Evolutionary conservation across 2,329 filamentous ascomycete species (phyloP).

Genomic region (Phaeosphaeriaceae sp.): DNA sequence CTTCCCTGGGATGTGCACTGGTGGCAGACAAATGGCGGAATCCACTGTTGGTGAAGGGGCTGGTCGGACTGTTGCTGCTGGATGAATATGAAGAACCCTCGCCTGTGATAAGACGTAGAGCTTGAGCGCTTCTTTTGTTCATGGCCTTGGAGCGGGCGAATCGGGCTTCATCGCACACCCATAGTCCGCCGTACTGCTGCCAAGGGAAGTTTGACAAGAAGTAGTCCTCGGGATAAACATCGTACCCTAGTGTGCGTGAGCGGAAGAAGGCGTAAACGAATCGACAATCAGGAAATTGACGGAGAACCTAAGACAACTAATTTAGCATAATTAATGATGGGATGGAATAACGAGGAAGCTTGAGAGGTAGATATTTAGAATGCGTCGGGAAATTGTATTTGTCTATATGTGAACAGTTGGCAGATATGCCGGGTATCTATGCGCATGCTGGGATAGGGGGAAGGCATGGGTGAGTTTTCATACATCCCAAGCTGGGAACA

Average conservation of each 20-base stretch:
- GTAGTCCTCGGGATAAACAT: constrained; percentile 48
- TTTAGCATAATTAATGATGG: constrained; percentile 30
- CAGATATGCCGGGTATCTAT: constrained; percentile 24
- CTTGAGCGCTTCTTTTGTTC: constrained; percentile 29
- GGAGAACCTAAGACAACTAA: constrained; percentile 37
- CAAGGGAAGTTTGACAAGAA: constrained; percentile 48
- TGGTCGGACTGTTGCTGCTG: constrained; percentile 21
- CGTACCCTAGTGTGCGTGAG: constrained; percentile 44
- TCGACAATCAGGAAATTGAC: constrained; percentile 45
- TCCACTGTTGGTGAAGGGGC: constrained; percentile 19
- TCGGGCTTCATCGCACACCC: constrained; percentile 46
- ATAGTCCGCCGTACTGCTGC: constrained; percentile 47
- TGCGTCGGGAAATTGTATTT: constrained; percentile 1
- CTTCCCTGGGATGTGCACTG: constrained; percentile 1
- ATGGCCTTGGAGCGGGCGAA: constrained; percentile 41
- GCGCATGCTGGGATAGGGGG: constrained; percentile 7
- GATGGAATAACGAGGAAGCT: neutral
- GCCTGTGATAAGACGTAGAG: constrained; percentile 39
- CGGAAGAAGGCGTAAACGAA: constrained; percentile 49
- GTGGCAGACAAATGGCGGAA: constrained; percentile 12
- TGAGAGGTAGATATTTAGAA: neutral
- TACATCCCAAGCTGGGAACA: constrained; percentile 52
- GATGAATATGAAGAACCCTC: constrained; percentile 26
- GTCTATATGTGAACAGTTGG: constrained; percentile 18
- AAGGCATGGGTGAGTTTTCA: constrained; percentile 27